These are phyloP conservation scores for Aspergillus saccharolyticus DNA, from an alignment of 495 filamentous ascomycete species.

Conservation along the genomic window DNA sequence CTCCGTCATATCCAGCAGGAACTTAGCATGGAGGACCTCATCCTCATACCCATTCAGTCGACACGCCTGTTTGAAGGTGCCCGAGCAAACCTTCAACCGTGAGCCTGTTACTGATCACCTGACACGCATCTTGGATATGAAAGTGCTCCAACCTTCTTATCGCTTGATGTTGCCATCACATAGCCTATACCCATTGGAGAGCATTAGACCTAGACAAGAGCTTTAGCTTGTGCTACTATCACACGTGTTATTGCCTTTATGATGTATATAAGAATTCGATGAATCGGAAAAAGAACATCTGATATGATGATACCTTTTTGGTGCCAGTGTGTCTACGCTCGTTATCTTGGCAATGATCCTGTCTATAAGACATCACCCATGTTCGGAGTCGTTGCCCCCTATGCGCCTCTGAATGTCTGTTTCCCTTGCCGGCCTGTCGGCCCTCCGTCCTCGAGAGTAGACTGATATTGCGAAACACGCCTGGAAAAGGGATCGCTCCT, in stretches of 20 bases:
- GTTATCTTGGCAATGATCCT: too few species aligned
- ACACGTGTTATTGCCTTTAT: constrained; percentile 2
- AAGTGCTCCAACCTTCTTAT: not conserved
- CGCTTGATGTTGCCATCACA: not conserved
- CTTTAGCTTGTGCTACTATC: not conserved
- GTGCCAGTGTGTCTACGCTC: too few species aligned
- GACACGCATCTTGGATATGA: not conserved
- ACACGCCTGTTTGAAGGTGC: not conserved
- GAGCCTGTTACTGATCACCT: not conserved
- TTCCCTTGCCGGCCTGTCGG: not conserved
- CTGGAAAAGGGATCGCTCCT: too few species aligned
- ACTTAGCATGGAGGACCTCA: not conserved
- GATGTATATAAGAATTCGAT: constrained; percentile 9
- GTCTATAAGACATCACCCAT: too few species aligned
- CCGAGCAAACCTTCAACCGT: not conserved
- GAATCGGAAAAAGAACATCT: constrained; percentile 3
- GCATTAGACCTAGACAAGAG: not conserved
- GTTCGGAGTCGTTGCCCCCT: not conserved
- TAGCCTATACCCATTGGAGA: not conserved
- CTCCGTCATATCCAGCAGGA: not conserved
- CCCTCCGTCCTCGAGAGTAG: too few species aligned
- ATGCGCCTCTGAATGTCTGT: too few species aligned
- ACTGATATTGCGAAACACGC: too few species aligned
- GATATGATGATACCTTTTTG: too few species aligned
- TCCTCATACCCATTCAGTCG: not conserved